Conservation (phyloP, 2,329 filamentous ascomycete genomes). For the Aureobasidium musti region DNA sequence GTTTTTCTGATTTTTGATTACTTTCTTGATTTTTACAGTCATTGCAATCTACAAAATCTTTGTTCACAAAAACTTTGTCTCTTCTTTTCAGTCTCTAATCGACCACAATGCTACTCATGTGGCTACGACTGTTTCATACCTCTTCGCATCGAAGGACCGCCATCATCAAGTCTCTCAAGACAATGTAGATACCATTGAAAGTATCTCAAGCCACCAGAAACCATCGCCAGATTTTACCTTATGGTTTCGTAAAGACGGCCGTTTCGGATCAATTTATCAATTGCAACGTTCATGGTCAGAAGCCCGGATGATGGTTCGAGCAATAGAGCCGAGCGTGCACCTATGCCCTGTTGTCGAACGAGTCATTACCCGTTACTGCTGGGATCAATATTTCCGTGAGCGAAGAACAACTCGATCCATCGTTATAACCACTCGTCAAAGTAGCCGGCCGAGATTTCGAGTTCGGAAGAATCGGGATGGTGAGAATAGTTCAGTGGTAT, state of each 20-base stretch:
- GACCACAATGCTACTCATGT: too few species aligned
- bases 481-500: neutral
- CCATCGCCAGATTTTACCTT: neutral
- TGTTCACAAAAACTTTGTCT: constrained; percentile 7
- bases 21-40: constrained; percentile 10
- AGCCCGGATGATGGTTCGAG: neutral
- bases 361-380: neutral
- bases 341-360: neutral
- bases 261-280: constrained; percentile 2
- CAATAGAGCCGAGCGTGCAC: neutral
- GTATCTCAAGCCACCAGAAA: neutral
- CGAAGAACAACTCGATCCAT: too few species aligned
- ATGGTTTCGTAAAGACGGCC: neutral
- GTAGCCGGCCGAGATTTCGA: too few species aligned
- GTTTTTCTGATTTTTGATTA: constrained; percentile 11
- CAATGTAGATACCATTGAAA: neutral
- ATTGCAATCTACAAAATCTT: constrained; percentile 22
- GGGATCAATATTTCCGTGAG: too few species aligned
- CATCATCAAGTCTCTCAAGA: neutral
- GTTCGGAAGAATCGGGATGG: too few species aligned
- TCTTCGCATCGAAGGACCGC: neutral
- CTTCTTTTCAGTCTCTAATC: neutral
- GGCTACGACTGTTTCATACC: neutral
- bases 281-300: neutral
- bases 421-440: too few species aligned